Conservation (phyloP, 2,329 filamentous ascomycete species). For the Sordariomycetes sp. region DNA sequence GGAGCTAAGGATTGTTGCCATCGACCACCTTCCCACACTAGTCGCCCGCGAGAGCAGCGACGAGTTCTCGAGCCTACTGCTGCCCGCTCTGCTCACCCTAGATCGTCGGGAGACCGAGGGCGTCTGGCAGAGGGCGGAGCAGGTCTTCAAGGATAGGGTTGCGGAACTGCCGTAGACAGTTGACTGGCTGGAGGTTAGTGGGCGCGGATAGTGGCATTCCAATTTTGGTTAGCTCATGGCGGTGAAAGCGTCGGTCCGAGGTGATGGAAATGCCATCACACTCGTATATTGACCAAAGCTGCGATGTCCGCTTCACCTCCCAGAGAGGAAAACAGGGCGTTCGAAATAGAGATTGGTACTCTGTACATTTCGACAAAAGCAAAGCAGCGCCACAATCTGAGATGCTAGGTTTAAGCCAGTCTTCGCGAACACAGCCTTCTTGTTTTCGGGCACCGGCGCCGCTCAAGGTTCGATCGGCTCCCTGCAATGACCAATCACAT, state of each 20-base stretch:
- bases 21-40: constrained; percentile 74
- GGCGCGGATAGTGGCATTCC: background rate
- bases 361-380: background rate
- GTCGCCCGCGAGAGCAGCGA: constrained; percentile 80
- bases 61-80: constrained; percentile 64
- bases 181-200: background rate
- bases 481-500: background rate
- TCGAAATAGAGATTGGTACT: background rate
- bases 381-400: background rate
- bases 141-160: constrained; percentile 75
- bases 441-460: background rate
- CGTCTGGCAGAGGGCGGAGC: constrained; percentile 79
- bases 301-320: background rate
- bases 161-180: constrained; percentile 41
- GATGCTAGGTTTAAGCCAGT: background rate
- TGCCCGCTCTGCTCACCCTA: constrained; percentile 65
- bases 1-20: constrained; percentile 68
- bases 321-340: background rate
- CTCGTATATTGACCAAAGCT: background rate
- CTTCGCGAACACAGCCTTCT: background rate
- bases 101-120: constrained; percentile 59
- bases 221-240: background rate
- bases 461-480: background rate
- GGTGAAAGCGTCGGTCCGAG: background rate
- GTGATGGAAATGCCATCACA: background rate